Evolutionary conservation across 768 basidiomycete genomes (phyloP), one percentile per base, ranked within the genome.

Genomic region (Kwoniella mangroviensis): DNA sequence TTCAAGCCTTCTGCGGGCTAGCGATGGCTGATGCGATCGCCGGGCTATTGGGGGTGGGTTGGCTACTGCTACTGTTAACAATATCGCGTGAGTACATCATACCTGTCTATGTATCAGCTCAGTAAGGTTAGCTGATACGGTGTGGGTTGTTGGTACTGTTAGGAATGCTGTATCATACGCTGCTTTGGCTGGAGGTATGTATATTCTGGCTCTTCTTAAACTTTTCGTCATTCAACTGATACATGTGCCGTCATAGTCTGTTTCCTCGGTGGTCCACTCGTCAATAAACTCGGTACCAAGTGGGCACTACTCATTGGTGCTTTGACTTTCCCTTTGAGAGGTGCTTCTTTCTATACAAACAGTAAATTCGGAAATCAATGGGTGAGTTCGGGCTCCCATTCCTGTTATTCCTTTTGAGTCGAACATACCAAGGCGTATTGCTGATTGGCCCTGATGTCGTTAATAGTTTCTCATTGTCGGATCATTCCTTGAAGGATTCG

Each of bases 251-350:
- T 45, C 11, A 26, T 43, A 66, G 65, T 66, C 43, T 66, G 65
- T 40, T 57, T 78, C 9, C 67, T 75, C 61, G 77, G 77, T 56
- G 77, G 77, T 59, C 77, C 77, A 5, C 49, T 78, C 42, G 67
- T 78, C 69, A 78, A 78, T 66, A 73, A 74, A 54, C 28, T 78
- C 59, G 74, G 77, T n/a, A 78, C 72, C 24, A 73, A 74, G 51
- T 75, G 71, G 70, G 65, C 77, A 7, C 68, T 70, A 28, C 49
- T 74, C 51, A 73, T 78, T 26, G 67, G 67, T 4, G 74, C 70
- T 53, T 51, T 67, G 41, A 45, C 65, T 3, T 70, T 74, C 61
- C 64, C 65, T 10, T 42, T 66, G 12, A 28, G 65, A 58, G 65
- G 65, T 17, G 65, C 65, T 2, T 66, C 65, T n/a, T 66, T 57